Percentiles rank a stretch among this genome's conserved stretches.
These are phyloP conservation scores for Heritiera littoralis DNA, from an alignment of 345 rosid genomes.

Conservation along the genomic window DNA sequence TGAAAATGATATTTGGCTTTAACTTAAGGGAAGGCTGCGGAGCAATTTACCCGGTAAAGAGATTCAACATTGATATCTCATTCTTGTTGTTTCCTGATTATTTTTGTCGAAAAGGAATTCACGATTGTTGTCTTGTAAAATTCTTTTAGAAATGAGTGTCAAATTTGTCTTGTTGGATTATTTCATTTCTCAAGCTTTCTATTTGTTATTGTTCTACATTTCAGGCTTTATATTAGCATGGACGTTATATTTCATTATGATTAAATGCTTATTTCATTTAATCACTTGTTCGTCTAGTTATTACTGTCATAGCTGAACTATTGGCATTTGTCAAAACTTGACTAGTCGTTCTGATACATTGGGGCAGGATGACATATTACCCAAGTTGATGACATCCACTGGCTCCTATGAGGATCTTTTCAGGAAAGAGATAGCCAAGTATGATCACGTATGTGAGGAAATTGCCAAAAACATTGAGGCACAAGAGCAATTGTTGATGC, in stretches of 20 bases:
- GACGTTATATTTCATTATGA: neutral
- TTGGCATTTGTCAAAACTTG: conserved; percentile 16
- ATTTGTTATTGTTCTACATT: neutral
- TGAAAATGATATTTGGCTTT: neutral
- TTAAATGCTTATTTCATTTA: neutral
- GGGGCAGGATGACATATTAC: conserved; percentile 91
- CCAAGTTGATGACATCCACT: conserved; percentile 87
- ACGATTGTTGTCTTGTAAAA: neutral
- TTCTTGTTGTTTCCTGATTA: neutral
- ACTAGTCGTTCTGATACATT: conserved; percentile 25
- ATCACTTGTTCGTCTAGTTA: neutral
- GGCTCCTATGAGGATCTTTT: conserved; percentile 96
- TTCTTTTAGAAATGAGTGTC: neutral
- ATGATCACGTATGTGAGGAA: conserved; percentile 79
- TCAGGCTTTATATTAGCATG: neutral
- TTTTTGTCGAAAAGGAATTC: neutral
- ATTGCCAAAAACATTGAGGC: conserved; percentile 87
- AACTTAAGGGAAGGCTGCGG: neutral
- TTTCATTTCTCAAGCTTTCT: neutral
- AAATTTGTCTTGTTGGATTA: neutral
- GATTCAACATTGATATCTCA: neutral
- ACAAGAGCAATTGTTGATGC: conserved; percentile 83
- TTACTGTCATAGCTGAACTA: neutral
- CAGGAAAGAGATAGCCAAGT: conserved; percentile 88
- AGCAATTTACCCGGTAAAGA: neutral